These are phyloP conservation scores for Sanghuangporus baumii DNA, from an alignment of 1,284 basidiomycete species.

Conservation along the genomic window DNA sequence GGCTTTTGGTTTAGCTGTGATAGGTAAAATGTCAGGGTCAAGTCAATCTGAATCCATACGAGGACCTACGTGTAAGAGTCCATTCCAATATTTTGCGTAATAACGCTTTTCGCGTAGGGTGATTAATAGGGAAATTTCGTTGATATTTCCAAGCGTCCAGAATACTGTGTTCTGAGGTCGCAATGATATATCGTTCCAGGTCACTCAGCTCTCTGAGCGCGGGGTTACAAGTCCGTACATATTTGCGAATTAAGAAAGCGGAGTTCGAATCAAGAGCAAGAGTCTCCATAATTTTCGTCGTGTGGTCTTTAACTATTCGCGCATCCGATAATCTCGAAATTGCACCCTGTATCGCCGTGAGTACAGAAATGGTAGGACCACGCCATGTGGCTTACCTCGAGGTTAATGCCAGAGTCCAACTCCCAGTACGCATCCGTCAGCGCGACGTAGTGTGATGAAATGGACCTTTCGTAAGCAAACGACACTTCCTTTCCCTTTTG, in stretches of 20 bases:
- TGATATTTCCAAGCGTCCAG: constrained; percentile 70
- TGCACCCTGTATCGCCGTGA: constrained; percentile 33
- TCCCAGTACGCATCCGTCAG: constrained; percentile 78
- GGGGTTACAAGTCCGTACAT: constrained; percentile 66
- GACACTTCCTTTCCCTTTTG: constrained; percentile 53
- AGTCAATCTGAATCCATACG: background rate
- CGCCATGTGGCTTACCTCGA: constrained; percentile 37
- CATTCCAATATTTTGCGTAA: constrained; percentile 59
- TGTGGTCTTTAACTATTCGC: constrained; percentile 67
- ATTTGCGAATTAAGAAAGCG: constrained; percentile 53
- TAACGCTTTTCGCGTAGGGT: constrained; percentile 45
- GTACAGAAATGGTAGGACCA: background rate
- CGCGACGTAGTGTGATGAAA: constrained; percentile 66
- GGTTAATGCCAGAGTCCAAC: constrained; percentile 59
- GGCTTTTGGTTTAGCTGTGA: constrained; percentile 52
- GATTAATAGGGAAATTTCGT: constrained; percentile 55
- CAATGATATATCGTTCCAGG: constrained; percentile 58
- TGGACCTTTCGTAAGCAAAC: constrained; percentile 50
- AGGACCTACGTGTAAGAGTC: constrained; percentile 59
- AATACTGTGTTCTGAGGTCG: constrained; percentile 58
- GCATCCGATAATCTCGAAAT: constrained; percentile 65
- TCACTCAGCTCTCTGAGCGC: constrained; percentile 59
- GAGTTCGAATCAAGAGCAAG: constrained; percentile 49
- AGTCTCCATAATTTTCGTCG: constrained; percentile 68
- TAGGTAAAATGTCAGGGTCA: background rate